Base-by-base conservation (phyloP, 1,284 basidiomycete species). In the Sporisorium exsertum region DNA sequence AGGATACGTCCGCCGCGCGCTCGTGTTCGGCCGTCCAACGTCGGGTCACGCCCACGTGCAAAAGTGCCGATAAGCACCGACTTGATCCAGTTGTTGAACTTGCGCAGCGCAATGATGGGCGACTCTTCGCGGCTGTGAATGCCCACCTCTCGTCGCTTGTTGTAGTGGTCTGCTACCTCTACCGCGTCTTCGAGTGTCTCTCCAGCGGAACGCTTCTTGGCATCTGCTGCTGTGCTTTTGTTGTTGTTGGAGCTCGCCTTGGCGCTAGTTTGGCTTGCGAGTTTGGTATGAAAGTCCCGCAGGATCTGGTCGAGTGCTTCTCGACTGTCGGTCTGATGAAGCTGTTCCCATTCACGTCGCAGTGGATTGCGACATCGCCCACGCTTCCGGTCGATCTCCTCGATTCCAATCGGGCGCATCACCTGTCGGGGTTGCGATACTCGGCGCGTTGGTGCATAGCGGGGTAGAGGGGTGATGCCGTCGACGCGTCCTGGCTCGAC, bases 71-170 rank as follows among this genome's bases (percentile, higher is more conserved):
- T 62, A 5, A 83, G 58, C 27, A 78, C 72, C 55, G 79, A 81
- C 65, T 83, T 83, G 75, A 80, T 63, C 81, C 97, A 99, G 87
- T 99, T 99, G 88, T 99, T 99, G 88, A 98, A 99, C 85, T 91
- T 93, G 86, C 96, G 95, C 62, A 99, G 89, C 24, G 94, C 95
- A 65, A 97, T 94, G 82, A 99, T 99, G 35, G 95, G 94, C 7
- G 95, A 97, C n/a, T 92, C 91, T 73, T 90, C 90, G 40, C 97
- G 92, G 74, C 92, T 91, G 10, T 91, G 88, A 32, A 94, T 89
- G 58, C 94, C 95, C 13, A 96, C 92, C 69, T 99, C 95, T 5
- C 93, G 94, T 12, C 97, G 91, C 47, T 91, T 89, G 85, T 99
- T 99, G 87, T 99, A 72, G 58, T 79, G 71, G 16, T 72, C 59